A percentile compares a stretch with the other conserved stretches of the same genome.
Conservation (phyloP, 1,284 basidiomycete genomes). For the Singerocomus inundabilis region DNA sequence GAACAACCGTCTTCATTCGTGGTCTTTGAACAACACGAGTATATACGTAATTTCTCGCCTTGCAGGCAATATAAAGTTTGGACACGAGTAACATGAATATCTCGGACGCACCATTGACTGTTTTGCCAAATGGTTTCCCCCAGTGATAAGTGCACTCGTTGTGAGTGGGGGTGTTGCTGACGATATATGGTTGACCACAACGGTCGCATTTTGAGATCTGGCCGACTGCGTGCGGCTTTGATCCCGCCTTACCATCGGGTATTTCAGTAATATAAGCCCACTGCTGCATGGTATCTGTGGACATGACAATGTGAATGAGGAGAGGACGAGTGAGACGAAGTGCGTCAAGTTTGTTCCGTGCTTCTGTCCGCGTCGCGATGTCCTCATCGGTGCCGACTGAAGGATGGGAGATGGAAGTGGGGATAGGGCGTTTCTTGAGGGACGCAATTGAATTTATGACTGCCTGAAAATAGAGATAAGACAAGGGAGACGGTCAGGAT, state of each 20-base stretch:
- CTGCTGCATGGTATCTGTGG: conserved; percentile 53
- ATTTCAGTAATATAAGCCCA: conserved; percentile 76
- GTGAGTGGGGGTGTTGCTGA: conserved; percentile 55
- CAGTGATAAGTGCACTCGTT: conserved; percentile 81
- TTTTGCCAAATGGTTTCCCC: conserved; percentile 64
- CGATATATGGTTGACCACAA: conserved; percentile 67
- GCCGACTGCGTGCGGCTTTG: conserved; percentile 65
- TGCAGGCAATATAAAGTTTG: conserved; percentile 6
- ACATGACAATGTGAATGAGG: conserved; percentile 60
- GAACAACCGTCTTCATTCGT: conserved; percentile 61
- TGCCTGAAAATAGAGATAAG: conserved; percentile 45
- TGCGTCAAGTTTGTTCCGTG: conserved; percentile 54
- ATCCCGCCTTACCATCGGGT: conserved; percentile 61
- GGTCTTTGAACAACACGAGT: conserved; percentile 65
- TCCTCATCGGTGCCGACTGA: conserved; percentile 83
- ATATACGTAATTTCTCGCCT: conserved; percentile 68
- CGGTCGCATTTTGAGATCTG: conserved; percentile 72
- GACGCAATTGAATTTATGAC: conserved; percentile 70
- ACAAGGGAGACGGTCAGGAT: background rate
- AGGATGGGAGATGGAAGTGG: conserved; percentile 59
- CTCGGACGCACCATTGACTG: conserved; percentile 51
- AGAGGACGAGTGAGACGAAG: conserved; percentile 54
- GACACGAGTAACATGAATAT: conserved; percentile 14
- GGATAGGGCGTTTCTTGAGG: conserved; percentile 68
- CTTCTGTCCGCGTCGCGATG: conserved; percentile 55